Evolutionary conservation across 208 protist genomes (phyloP), one percentile per base, ranked within the genome.

Genomic region (Eutreptiella sp.): DNA sequence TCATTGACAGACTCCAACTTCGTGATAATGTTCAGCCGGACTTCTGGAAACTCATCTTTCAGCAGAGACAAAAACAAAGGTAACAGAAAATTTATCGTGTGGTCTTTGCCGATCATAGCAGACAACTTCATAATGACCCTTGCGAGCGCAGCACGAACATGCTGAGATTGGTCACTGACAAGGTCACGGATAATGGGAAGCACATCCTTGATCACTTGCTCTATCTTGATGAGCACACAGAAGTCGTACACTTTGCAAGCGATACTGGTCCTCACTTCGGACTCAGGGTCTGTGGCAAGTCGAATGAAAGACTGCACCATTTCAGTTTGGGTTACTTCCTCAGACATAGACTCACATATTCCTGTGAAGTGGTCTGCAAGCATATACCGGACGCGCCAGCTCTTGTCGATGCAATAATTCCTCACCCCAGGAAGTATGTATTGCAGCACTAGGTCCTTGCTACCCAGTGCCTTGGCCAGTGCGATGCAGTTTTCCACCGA

Each of bases 301-400:
- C 57, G 55, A 23, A 89, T 62, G 50, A 79, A 90, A 16, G 55
- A 46, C 4, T 33, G 33, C 4, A 86, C 38, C 16, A 94, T 63
- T 42, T 93, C 79, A 21, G 9, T 33, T 28, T 4, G 24, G 4
- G 19, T 4, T 2, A 54, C 9, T 50, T 67, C 62, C 0, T 19
- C 31, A 21, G 57, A 62, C 60, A 77, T 64, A 1, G 42, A 34
- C 0, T 71, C 33, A 21, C 62, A 53, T 32, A 77, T 48, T 46
- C 84, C 68, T 46, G 39, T 62, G 41, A 98, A 84, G n/a, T 87
- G 77, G 64, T 98, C 93, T 7, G 95, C 94, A 16, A 89, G 83
- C 88, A 97, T 97, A 77, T 97, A 98, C 4, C 95, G 85, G 36
- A 99, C 95, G 14, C 95, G 85, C 95, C 96, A 99, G 4, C 88